Base-by-base conservation (phyloP, 192 early-diverging fungal species). In the Dissophora ornata region DNA sequence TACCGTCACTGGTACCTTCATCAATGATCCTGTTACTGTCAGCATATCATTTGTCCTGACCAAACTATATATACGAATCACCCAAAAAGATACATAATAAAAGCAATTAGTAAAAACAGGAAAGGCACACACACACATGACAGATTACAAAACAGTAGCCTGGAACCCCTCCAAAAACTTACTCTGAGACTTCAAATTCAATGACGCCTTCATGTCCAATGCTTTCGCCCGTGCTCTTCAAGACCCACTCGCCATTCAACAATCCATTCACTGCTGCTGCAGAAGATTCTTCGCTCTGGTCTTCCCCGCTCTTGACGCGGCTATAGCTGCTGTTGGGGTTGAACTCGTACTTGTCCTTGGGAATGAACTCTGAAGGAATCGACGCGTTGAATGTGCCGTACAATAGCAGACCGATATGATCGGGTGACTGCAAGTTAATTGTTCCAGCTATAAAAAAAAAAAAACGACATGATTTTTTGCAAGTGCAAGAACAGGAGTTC, bases 371-470 rank as follows among this genome's bases (percentile, higher is more conserved):
- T 16, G 90, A 85, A 4, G 97, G 90, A 36, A 98, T 97, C 16
- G 95, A 96, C 22, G 96, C 97, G 66, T 98, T 98, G 84, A 98
- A 96, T 9, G 95, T 91, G 41, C 94, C 92, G 79, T 96, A 94
- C 51, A 98, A 85, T 46, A 98, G 84, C 25, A 96, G 82, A 68
- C 96, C 97, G 71, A 98, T 92, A 62, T 98, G 97, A 78, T 96
- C 94, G 7, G 92, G 86, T 46, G 95, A 97, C 48, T 96, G 94
- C 51, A 97, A 89, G 81, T 95, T 98, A 67, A 98, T 95, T 8
- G 89, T 82, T 47, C 91, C 93, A 30, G 83, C 91, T 92, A 71
- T 40, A 5, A 59, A 13, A 45, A 25, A 21, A 26, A 19, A 4
- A 22, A 16, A 16, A 41, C 16, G 21, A 18, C 40, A 60, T 30